phyloP scores from a whole-genome alignment of 1,284 basidiomycete species.

The Athelia sp. region DNA sequence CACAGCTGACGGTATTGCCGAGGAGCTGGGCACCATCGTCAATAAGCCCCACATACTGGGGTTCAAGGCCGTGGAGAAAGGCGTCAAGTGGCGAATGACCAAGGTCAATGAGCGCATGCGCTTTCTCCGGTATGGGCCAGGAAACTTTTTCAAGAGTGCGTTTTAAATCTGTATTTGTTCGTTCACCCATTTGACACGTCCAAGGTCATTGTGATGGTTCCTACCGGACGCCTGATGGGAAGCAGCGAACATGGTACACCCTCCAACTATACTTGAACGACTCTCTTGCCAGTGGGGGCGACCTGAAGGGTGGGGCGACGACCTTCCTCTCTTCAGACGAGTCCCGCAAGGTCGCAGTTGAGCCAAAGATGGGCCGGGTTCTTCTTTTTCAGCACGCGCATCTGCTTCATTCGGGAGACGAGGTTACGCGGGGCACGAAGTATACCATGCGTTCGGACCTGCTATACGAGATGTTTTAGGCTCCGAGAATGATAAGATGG shows the following conservation, averaged over 20 bases:
- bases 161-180: not conserved
- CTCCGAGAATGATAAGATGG: too few relatives aligned
- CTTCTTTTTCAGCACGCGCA: conserved; percentile 30
- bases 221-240: conserved; percentile 26
- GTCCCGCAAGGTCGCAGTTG: conserved; percentile 23
- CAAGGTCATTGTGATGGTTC: conserved; percentile 27
- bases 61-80: too few relatives aligned
- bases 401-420: conserved; percentile 11
- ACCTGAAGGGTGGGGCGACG: conserved; percentile 28
- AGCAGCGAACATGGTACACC: conserved; percentile 24
- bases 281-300: conserved; percentile 13
- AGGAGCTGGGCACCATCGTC: too few relatives aligned
- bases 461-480: not conserved
- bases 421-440: not conserved
- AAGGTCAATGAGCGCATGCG: conserved; percentile 1
- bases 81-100: not conserved
- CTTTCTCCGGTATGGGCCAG: not conserved
- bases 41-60: not conserved
- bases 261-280: conserved; percentile 32
- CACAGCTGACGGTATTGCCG: not conserved
- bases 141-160: not conserved
- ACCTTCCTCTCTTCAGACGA: conserved; percentile 18
- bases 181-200: conserved; percentile 13
- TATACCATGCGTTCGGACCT: conserved; percentile 1
- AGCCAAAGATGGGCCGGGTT: conserved; percentile 29